Evolutionary conservation across 257 asterid genomes (phyloP).

Genomic region (Solanum virginianum): DNA sequence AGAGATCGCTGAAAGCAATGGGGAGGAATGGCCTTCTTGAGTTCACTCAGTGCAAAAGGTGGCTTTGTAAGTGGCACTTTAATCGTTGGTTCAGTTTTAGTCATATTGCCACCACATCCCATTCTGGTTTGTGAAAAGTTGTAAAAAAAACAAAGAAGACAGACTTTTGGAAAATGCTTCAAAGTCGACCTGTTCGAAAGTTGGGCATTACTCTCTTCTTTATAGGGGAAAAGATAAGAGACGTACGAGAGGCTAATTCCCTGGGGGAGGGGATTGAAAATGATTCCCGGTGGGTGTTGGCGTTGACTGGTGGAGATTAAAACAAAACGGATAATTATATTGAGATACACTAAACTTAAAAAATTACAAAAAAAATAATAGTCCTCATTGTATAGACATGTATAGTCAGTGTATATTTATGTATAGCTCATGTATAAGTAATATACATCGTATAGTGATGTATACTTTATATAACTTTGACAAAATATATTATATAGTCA

Average conservation of each 20-base stretch:
- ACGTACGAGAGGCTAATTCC: neutral
- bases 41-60: neutral
- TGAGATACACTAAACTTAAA: too few species aligned
- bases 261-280: too few species aligned
- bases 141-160: neutral
- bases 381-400: too few species aligned
- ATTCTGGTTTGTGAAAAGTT: neutral
- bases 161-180: neutral
- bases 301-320: too few species aligned
- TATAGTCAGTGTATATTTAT: too few species aligned
- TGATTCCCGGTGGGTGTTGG: too few species aligned
- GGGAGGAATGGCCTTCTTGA: neutral
- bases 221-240: neutral
- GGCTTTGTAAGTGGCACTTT: neutral
- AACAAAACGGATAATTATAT: too few species aligned
- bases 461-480: too few species aligned
- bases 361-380: neutral
- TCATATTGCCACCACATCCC: neutral
- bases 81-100: neutral
- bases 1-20: neutral
- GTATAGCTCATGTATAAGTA: too few species aligned
- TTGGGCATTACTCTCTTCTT: neutral
- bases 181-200: neutral
- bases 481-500: too few species aligned
- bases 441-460: too few species aligned